Base-by-base conservation (phyloP, 2,329 filamentous ascomycete genomes). In the Fusarium begoniae region DNA sequence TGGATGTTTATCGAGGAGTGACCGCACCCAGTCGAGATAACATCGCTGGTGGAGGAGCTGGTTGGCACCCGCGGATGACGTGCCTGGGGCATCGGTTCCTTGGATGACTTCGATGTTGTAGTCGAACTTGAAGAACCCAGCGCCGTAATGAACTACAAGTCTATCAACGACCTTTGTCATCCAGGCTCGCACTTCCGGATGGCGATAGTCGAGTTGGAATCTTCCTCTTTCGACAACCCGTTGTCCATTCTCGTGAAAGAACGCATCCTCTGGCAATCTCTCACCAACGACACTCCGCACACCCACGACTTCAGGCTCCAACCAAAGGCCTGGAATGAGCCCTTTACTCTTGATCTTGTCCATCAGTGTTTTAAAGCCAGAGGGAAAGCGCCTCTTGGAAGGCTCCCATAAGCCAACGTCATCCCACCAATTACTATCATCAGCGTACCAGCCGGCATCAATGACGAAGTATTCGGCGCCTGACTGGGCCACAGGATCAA, bases 381-480 rank as follows among this genome's bases (percentile, higher is more conserved):
- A 74, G 0, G 81, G 80, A 55, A 83, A 83, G 1, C 81, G 74
- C 11, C 65, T 76, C 41, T 75, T 74, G 1, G 79, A 81, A 4
- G 81, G 81, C 53, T 80, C 74, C 81, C 81, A 83, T 37, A 72
- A 15, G 10, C 81, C 81, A 17, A 83, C 81, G n/a, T 77, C 76
- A 58, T 81, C 79, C 81, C 82, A 83, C 81, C 82, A 83, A 13
- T 75, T 75, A 14, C 69, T 73, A 22, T 81, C 81, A 38, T 83
- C 81, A 5, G 82, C 76, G 62, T 83, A 83, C 81, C 81, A 83
- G 8, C 81, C 81, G 13, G 70, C 74, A 59, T 83, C 81, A 41
- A 83, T 83, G 17, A 82, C 81, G 60, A 83, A 83, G 61, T 79
- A 81, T 43, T 82, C 80, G 1, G 81, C 81, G 0, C 82, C 82